Evolutionary conservation across 2,329 filamentous ascomycete genomes (phyloP), one percentile per base, ranked within the genome.

Genomic region (Sporothrix luriei): DNA sequence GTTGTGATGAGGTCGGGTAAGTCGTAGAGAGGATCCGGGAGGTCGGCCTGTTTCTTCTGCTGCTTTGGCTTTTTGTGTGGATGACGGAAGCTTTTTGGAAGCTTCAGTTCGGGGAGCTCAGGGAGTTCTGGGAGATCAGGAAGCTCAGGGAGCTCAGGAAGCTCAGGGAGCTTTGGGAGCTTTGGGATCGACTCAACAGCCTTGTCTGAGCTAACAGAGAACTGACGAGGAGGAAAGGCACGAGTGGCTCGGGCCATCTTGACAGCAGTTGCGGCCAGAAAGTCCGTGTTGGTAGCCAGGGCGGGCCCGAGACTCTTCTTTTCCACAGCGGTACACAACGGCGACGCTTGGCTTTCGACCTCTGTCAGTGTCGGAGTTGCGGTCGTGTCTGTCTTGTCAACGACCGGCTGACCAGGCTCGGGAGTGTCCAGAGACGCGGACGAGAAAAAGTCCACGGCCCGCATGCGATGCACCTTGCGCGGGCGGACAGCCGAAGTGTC

Each of bases 1-100:
- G 9, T 49, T 5, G 57, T 46, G 38, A 16, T 43, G 14, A 6
- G 14, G 24, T 57, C 33, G 1, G 33, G 38, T 4, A 19, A 10
- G 38, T 43, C 51, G 11, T 46, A 57, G 14, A 67, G 65, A 4
- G 65, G 65, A 21, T 67, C 65, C 2, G 65, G 51, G 24, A 67
- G 24, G 1, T 66, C 33, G n/a, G 6, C 7, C 19, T 6, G 29
- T 19, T 52, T 26, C 19, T 21, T 26, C 29, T 66, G 24, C 33
- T 57, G 51, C 57, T 55, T 55, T 14, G 33, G 24, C n/a, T n/a
- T 46, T 21, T 26, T 21, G 1, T 62, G 38, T n/a, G 21, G 51
- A 6, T 26, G n/a, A 13, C 51, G 11, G 21, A 24, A 26, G 51
- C 51, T 13, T 21, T 26, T 21, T 4, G 11, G 21, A 21, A n/a